Percentiles rank a stretch among this genome's conserved stretches.
Conservation (phyloP, 2,329 filamentous ascomycete genomes). For the Ceratocystis papillata region DNA sequence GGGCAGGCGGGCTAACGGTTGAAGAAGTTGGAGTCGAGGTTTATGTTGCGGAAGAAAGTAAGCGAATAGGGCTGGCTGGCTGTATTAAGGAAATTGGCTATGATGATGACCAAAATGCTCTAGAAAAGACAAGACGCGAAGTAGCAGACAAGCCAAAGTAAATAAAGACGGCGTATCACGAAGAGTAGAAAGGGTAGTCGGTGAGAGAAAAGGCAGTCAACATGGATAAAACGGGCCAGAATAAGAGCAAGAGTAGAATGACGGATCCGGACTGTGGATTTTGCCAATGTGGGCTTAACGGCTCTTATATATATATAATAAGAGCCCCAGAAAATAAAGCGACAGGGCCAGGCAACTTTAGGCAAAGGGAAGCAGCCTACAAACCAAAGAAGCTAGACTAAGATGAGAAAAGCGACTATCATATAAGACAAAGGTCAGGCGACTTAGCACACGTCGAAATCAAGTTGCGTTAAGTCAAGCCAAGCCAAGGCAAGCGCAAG, state of each 20-base stretch:
- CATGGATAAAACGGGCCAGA: neutral
- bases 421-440: slow-evolving; percentile 13
- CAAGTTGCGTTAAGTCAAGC: neutral
- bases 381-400: neutral
- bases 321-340: slow-evolving; percentile 5
- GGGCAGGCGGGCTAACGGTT: neutral
- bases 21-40: slow-evolving; percentile 10
- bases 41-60: neutral
- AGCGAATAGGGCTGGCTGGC: slow-evolving; percentile 7
- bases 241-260: neutral
- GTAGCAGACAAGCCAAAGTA: neutral
- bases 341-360: neutral
- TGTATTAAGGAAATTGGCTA: neutral
- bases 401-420: slow-evolving; percentile 9
- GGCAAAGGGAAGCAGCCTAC: neutral
- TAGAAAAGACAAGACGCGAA: neutral
- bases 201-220: neutral
- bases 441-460: neutral
- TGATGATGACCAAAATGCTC: neutral
- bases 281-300: slow-evolving; percentile 6
- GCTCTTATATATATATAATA: slow-evolving; percentile 10
- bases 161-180: neutral
- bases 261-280: neutral
- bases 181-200: neutral
- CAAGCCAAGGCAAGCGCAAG: neutral